Evolutionary conservation across 805 yeast genomes (phyloP), one percentile per base, ranked within the genome.

Genomic region (Sugiyamaella marilandica): DNA sequence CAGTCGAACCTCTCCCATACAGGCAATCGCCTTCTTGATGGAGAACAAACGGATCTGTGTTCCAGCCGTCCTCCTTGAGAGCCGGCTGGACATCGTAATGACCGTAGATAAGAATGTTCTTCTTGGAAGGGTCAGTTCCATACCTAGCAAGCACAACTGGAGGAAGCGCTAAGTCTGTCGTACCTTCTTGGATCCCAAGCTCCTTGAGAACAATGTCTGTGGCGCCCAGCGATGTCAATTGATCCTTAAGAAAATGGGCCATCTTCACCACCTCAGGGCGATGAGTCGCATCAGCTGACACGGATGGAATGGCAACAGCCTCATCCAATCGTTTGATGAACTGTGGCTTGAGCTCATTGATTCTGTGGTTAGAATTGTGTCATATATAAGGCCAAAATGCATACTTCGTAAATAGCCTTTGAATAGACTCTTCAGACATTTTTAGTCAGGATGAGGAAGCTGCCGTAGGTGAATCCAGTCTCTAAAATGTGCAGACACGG

Each of bases 61-160:
- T 75, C 99, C 99, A 94, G 37, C 99, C 99, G 67, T 94, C 99
- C 62, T 86, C 95, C 54, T 74, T 60, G 31, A 79, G 72, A 14
- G 99, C 99, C 10, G 99, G 99, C 75, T 94, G 99, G 57, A 94
- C 99, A 65, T 94, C 99, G 71, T 92, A 92, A 70, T 94, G 99
- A 47, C 98, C 99, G 68, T 94, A 94, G 39, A 94, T 83, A 58
- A 95, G 78, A 43, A 94, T 85, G 31, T 90, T 94, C 72, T 89
- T 91, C 79, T 91, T 91, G 32, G 69, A 59, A 37, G 96, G 84
- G 66, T 90, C 95, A 26, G 68, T 66, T 52, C 99, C 99, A 62
- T 79, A 84, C 65, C 94, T 81, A 33, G 94, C 94, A 55, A 94
- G 80, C n/a, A 94, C 91, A 56, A 94, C 84, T 10, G 99, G 99